A percentile compares a stretch with the other conserved stretches of the same genome.
phyloP scores from a whole-genome alignment of 228 moss, liverwort and hornwort genomes.

The Sphagnum magellanicum region DNA sequence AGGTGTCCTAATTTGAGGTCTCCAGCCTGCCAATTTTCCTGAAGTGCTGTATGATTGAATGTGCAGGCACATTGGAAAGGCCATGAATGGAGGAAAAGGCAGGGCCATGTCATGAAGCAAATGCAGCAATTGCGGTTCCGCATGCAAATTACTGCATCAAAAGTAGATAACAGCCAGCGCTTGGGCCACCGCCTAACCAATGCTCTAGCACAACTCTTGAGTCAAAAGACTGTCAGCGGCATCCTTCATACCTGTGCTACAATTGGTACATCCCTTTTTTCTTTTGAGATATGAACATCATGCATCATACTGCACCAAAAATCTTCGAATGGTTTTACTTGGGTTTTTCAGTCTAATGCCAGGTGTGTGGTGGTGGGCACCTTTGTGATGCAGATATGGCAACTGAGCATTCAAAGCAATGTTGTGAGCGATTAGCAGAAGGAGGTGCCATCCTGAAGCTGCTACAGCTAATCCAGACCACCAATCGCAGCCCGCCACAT shows the following conservation, averaged over 20 bases:
- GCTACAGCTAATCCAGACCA: slow-evolving; percentile 63
- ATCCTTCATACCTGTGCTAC: slow-evolving; percentile 69
- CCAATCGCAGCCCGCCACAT: slow-evolving; percentile 75
- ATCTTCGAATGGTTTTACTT: no score
- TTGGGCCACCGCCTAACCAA: slow-evolving; percentile 69
- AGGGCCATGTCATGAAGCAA: slow-evolving; percentile 32
- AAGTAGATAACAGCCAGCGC: slow-evolving; percentile 58
- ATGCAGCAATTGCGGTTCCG: slow-evolving; percentile 48
- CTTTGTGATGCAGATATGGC: slow-evolving; percentile 55
- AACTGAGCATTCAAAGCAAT: slow-evolving; percentile 62
- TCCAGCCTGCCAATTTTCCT: background rate
- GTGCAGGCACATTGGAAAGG: slow-evolving; percentile 68
- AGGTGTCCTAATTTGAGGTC: background rate
- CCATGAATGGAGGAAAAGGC: slow-evolving; percentile 33
- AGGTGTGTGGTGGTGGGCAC: background rate
- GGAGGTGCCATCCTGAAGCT: slow-evolving; percentile 66
- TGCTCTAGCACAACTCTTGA: slow-evolving; percentile 57
- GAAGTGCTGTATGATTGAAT: background rate
- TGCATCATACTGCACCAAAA: no score
- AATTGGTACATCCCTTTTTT: slow-evolving; percentile 35
- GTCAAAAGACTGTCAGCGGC: slow-evolving; percentile 71
- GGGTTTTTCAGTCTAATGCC: no score
- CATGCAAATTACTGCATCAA: slow-evolving; percentile 63
- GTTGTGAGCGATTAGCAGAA: slow-evolving; percentile 68
- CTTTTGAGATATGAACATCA: no score